Conservation (phyloP, 1,284 basidiomycete genomes). For the Volvariella volvacea region DNA sequence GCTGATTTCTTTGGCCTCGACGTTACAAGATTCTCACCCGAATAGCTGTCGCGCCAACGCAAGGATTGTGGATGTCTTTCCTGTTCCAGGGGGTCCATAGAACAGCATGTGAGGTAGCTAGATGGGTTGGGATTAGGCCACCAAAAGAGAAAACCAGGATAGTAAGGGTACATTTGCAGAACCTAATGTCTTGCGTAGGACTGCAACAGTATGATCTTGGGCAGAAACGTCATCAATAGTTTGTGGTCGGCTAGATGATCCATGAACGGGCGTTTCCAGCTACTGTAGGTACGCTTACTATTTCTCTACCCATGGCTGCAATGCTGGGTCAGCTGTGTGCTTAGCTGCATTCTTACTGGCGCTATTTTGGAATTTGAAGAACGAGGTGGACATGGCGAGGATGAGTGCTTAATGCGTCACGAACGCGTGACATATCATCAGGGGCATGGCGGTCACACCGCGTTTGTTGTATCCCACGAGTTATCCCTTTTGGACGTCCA, state of each 20-base stretch:
- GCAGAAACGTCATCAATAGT: constrained; percentile 97
- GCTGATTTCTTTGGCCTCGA: too few species aligned
- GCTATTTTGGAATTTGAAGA: constrained; percentile 45
- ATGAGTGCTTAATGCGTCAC: constrained; percentile 23
- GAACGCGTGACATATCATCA: constrained; percentile 29
- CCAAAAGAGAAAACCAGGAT: neutral
- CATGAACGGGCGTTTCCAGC: constrained; percentile 4
- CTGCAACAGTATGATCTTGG: constrained; percentile 93
- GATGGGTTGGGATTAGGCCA: neutral
- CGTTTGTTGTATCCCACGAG: constrained; percentile 25
- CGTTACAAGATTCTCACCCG: too few species aligned
- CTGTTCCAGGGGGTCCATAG: constrained; percentile 98
- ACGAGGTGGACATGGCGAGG: constrained; percentile 37
- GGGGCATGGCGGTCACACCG: constrained; percentile 24
- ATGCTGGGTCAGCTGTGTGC: constrained; percentile 45
- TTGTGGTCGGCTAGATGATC: constrained; percentile 74
- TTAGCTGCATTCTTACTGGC: constrained; percentile 26
- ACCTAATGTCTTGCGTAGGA: constrained; percentile 85
- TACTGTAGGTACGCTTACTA: constrained; percentile 52
- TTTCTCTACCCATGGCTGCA: constrained; percentile 98
- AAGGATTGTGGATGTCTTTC: constrained; percentile 98
- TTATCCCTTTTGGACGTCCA: too few species aligned
- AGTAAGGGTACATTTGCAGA: constrained; percentile 76
- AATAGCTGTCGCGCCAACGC: constrained; percentile 93
- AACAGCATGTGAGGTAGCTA: constrained; percentile 99